Conservation (phyloP, 2,329 filamentous ascomycete genomes). For the Aspergillus unguis region DNA sequence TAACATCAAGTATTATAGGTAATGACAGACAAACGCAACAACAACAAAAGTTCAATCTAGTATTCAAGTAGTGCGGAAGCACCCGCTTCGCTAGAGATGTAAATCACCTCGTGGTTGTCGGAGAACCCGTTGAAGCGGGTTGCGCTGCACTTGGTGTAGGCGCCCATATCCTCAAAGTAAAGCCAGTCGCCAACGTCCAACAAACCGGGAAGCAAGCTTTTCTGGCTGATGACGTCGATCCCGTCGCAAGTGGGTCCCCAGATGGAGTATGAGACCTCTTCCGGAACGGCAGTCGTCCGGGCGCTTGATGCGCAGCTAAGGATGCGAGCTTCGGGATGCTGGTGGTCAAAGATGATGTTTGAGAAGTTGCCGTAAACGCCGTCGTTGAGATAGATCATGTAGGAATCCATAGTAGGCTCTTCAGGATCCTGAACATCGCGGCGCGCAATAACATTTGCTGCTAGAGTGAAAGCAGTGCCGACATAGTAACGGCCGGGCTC, state of each 20-base stretch:
- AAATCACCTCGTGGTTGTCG: conserved; percentile 87
- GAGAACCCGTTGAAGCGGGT: conserved; percentile 98
- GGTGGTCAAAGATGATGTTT: conserved; percentile 99
- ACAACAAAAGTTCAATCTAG: conserved; percentile 18
- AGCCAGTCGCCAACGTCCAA: conserved; percentile 96
- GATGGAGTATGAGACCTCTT: conserved; percentile 80
- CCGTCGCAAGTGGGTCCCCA: conserved; percentile 98
- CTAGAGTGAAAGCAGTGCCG: conserved; percentile 86
- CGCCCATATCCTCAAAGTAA: conserved; percentile 98
- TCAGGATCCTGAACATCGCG: conserved; percentile 76
- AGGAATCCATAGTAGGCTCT: conserved; percentile 51
- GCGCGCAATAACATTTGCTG: conserved; percentile 92
- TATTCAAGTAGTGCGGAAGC: conserved; percentile 68
- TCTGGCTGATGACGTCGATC: conserved; percentile 88
- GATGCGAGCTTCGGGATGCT: conserved; percentile 81
- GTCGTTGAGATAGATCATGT: conserved; percentile 98
- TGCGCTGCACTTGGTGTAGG: conserved; percentile 96
- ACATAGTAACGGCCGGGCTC: conserved; percentile 98
- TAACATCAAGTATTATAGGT: no score
- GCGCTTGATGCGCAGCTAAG: conserved; percentile 62
- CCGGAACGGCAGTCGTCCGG: conserved; percentile 37
- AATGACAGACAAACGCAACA: not conserved
- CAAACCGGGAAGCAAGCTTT: conserved; percentile 70
- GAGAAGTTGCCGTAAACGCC: conserved; percentile 98
- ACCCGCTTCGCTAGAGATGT: conserved; percentile 89